A percentile compares a stretch with the other conserved stretches of the same genome.
These are phyloP conservation scores for Lagerstroemia speciosa DNA, from an alignment of 345 rosid species.

Conservation along the genomic window DNA sequence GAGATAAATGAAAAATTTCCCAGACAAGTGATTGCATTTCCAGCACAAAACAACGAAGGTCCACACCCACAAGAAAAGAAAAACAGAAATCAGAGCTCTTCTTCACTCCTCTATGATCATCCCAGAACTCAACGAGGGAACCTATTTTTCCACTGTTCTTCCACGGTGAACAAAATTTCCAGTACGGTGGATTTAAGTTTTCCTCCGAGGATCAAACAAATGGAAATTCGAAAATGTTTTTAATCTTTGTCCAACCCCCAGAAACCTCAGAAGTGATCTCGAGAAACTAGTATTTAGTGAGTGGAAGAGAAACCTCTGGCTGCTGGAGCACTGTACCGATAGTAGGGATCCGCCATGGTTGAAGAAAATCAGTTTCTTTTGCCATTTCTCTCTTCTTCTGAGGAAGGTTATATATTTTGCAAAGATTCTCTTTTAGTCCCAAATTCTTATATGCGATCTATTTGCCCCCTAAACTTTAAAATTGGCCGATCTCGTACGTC, in stretches of 20 bases:
- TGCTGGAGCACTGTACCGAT: conserved; percentile 19
- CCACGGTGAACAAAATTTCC: no score
- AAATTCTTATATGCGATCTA: not conserved
- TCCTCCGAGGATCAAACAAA: no score
- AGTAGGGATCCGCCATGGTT: conserved; percentile 27
- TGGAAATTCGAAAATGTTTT: not conserved
- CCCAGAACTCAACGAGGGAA: not conserved
- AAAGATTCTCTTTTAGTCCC: not conserved
- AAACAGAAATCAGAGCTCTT: not conserved
- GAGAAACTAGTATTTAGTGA: not conserved
- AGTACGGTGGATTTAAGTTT: no score
- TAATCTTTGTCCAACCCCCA: not conserved
- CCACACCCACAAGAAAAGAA: no score
- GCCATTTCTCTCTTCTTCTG: not conserved
- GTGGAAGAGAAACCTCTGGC: conserved; percentile 18
- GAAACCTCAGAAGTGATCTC: not conserved
- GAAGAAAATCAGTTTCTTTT: not conserved
- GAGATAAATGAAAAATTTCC: not conserved
- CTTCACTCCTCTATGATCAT: not conserved
- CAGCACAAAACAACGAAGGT: not conserved
- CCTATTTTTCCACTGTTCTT: no score
- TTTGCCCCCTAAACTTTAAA: not conserved
- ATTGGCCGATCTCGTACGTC: no score
- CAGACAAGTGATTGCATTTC: not conserved
- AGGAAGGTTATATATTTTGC: not conserved